Conservation (phyloP, 2,329 filamentous ascomycete species). For the Aaosphaeria arxii region DNA sequence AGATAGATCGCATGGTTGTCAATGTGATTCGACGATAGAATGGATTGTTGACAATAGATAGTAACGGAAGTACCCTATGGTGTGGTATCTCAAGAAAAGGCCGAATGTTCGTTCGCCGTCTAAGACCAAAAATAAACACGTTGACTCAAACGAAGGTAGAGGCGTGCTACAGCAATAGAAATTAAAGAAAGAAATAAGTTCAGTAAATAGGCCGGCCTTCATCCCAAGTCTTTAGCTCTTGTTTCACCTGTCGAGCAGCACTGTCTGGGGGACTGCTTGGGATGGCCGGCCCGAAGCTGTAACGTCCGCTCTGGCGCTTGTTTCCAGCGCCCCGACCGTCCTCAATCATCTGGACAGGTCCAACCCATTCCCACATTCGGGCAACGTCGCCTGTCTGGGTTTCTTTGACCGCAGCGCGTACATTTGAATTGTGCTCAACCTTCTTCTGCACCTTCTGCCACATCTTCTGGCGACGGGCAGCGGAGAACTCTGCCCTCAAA, state of each 20-base stretch:
- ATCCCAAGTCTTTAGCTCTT: constrained; percentile 41
- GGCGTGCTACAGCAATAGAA: not conserved
- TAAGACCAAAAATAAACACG: too few species aligned
- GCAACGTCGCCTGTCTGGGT: constrained; percentile 54
- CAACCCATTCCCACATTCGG: constrained; percentile 68
- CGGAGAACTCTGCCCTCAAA: constrained; percentile 74
- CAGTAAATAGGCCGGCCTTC: constrained; percentile 49
- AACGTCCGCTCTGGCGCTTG: constrained; percentile 29
- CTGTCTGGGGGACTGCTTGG: constrained; percentile 29
- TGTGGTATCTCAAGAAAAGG: too few species aligned
- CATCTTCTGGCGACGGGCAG: constrained; percentile 71
- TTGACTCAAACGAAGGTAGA: not conserved
- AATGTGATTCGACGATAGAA: too few species aligned
- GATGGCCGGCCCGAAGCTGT: constrained; percentile 26
- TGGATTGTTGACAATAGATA: too few species aligned
- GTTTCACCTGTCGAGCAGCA: constrained; percentile 22
- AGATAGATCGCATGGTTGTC: too few species aligned
- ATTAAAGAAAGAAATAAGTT: constrained; percentile 6
- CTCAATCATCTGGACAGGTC: constrained; percentile 52
- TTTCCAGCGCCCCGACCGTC: constrained; percentile 27
- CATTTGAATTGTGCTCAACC: constrained; percentile 91
- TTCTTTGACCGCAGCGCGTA: constrained; percentile 72
- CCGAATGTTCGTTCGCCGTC: too few species aligned
- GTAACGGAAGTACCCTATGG: too few species aligned
- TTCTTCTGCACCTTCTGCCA: constrained; percentile 82